Evolutionary conservation across 108 stramenopile species (phyloP).

Genomic region (Stephanodiscus triporus): DNA sequence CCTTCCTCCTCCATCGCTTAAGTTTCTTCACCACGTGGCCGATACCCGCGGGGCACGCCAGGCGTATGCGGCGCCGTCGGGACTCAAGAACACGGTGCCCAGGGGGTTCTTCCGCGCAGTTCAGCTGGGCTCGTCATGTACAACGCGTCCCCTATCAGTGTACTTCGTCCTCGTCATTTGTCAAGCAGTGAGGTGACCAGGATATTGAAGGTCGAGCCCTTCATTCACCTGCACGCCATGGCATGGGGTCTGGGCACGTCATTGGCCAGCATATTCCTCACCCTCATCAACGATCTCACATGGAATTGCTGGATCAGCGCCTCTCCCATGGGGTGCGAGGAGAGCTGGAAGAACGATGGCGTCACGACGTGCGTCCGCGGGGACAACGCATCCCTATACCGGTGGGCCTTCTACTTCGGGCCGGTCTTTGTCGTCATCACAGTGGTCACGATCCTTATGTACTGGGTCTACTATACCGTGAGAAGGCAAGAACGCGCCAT

Average conservation of each 20-base stretch:
- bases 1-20: slow-evolving; percentile 12
- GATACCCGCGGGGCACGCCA: slow-evolving; percentile 7
- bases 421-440: slow-evolving; percentile 19
- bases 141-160: slow-evolving; percentile 13
- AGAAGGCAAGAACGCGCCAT: too few species aligned
- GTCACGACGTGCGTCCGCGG: too few species aligned
- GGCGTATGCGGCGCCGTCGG: slow-evolving; percentile 14
- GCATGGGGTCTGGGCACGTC: slow-evolving; percentile 15
- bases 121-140: slow-evolving; percentile 8
- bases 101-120: slow-evolving; percentile 21
- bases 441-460: too few species aligned
- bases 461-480: too few species aligned
- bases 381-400: slow-evolving; percentile 28
- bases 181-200: slow-evolving; percentile 2
- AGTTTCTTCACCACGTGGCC: slow-evolving; percentile 20
- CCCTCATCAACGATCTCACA: slow-evolving; percentile 2
- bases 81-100: not conserved
- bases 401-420: slow-evolving; percentile 34
- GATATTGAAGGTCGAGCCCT: slow-evolving; percentile 13
- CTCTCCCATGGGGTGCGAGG: not conserved
- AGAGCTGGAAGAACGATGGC: slow-evolving; percentile 12
- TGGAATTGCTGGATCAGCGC: slow-evolving; percentile 26
- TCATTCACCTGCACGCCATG: too few species aligned
- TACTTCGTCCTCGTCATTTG: slow-evolving; percentile 22
- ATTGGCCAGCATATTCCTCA: not conserved